Base-by-base conservation (phyloP, 257 asterid species). In the Verbascum thapsus region DNA sequence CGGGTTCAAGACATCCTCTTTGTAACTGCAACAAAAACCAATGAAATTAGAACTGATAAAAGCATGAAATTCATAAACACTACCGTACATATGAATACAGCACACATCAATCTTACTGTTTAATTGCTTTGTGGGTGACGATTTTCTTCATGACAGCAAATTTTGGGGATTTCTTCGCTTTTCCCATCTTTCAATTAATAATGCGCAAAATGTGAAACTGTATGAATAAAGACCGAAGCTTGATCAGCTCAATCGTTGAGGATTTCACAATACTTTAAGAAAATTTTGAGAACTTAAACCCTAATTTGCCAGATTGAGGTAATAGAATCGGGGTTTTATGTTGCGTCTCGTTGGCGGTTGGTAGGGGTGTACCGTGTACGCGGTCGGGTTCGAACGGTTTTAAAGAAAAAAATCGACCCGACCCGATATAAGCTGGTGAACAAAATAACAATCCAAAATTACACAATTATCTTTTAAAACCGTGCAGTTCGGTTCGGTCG, bases 111-210 rank as follows among this genome's bases (percentile, higher is more conserved):
- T 39, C 74, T 61, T 70, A 94, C 97, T 90, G 80, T 64, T 84
- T 94, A 58, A 94, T 76, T 16, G 96, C 89, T 76, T 82, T 87
- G 5, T 72, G 80, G 13, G 96, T 67, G 51, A 87, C 72, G 66
- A 82, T 73, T 35, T 85, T 94, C 83, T 94, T 94, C 97, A 94
- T 79, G 10, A 82, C 95, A 16, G 97, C 97, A n/a, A 94, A 94
- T 75, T 94, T 94, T 34, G 88, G 95, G 5, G 81, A 2, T 64
- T 78, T 94, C 77, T 76, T 89, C 3, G 97, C 97, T 81, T 84
- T 94, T 9, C 97, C 99, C 99, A 94, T 91, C 68, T 68, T 72
- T 58, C 12, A 12, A 61, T 2, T n/a, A n/a, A n/a, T n/a, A 17
- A 69, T 50, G 18, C 17, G 61, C 68, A 41, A 49, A 20, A 34